Evolutionary conservation across 1,284 basidiomycete species (phyloP), one percentile per base, ranked within the genome.

Genomic region (Porodaedalea pini): DNA sequence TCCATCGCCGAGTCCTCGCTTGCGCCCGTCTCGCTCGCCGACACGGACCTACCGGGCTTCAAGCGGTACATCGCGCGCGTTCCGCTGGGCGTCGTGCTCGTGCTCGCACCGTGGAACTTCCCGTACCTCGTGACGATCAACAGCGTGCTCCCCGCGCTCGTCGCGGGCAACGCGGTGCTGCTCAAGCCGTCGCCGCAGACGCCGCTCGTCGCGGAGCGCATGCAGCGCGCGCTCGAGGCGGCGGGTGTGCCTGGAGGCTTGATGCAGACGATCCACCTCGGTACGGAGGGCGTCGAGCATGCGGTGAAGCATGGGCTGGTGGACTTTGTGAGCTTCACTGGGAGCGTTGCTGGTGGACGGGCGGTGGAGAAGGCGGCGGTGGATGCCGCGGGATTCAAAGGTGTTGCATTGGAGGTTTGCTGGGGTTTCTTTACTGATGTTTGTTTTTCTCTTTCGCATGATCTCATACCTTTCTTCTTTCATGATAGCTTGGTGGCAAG

Each of bases 141-240:
- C 72, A 86, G 91, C 1, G 85, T 98, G 54, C 80, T 98, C 31
- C 94, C 94, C 1, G 92, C 93, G 0, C 75, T 98, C 59, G 76
- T 96, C 37, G 83, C 92, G 4, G 92, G 95, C 27, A 98, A 98
- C 70, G 75, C 90, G 0, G 90, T 98, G 13, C 72, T 98, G 50
- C 76, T 98, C 68, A 98, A 98, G 71, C 94, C 95, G 0, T 95
- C 94, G 2, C 95, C 95, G 1, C 95, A 98, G 70, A 97, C 94
- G 0, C 95, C 95, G 27, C 73, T 93, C 43, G 85, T 86, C 0
- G 93, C 90, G 2, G 92, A 97, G 70, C 83, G 90, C 19, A 82
- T 98, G 63, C 81, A 83, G 2, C 69, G 76, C 34, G 86, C 90
- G 0, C 79, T 94, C 49, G 71, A 75, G 25, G 74, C 77, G 3